Evolutionary conservation across 2,329 filamentous ascomycete genomes (phyloP), one percentile per base, ranked within the genome.

Genomic region (Passalora sequoiae): DNA sequence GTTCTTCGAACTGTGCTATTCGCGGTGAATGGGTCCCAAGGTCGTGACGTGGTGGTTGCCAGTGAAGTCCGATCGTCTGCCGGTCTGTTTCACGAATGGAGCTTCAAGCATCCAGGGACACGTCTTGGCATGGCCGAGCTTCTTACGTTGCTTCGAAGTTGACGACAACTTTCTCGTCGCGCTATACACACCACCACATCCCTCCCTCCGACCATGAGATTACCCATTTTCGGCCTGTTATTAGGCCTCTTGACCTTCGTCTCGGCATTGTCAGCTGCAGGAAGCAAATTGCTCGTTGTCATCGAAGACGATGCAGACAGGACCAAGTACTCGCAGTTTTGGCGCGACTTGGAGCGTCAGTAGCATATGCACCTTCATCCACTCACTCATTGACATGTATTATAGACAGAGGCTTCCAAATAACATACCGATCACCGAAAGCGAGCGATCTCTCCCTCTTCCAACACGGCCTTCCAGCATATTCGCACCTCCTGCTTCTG

Each of bases 401-500:
- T 25, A 33, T 57, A 97, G 92, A 72, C 58, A 81, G 92, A 64
- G 91, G 89, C 54, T 97, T 86, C 67, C 73, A 83, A 48, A 74
- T 96, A 56, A 77, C 78, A 27, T 89, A 89, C 64, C 81, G 89
- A 65, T 89, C 88, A 6, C 86, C 88, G 49, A 92, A 92, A 71
- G 85, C 80, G 64, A 80, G 88, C 40, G 73, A 75, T 38, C 70
- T 97, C 58, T 76, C 79, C 39, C 75, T 98, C 54, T 94, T 96
- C 72, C 75, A 80, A 62, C 81, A 92, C 52, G 92, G 91, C 63
- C 87, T 92, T 71, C 81, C 85, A 65, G 81, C 79, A 51, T 97
- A 89, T 69, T 91, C 97, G 69, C 91, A 98, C 69, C 72, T 97
- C 53, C 68, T 97, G 53, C 76, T 98, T 56, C 80, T 97, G 53